Evolutionary conservation across 2,329 filamentous ascomycete species (phyloP).

Genomic region (Aspergillus terreus): DNA sequence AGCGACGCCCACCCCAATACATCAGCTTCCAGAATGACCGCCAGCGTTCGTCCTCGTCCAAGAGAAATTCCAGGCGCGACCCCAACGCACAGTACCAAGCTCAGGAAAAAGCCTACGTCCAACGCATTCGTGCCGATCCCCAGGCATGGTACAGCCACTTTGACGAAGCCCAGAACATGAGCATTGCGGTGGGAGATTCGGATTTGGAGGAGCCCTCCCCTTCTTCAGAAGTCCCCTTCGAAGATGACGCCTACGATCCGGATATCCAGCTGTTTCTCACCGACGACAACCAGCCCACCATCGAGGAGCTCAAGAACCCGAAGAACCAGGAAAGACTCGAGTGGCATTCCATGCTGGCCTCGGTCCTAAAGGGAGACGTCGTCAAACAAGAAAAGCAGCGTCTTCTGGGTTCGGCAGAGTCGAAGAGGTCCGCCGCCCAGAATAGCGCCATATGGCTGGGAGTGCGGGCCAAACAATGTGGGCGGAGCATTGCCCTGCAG

Average conservation of each 20-base stretch:
- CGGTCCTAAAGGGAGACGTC: constrained; percentile 92
- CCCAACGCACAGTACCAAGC: constrained; percentile 72
- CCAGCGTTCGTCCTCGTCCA: constrained; percentile 55
- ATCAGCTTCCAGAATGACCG: constrained; percentile 46
- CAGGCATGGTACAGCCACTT: constrained; percentile 65
- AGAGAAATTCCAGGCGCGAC: constrained; percentile 55
- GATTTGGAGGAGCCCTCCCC: constrained; percentile 90
- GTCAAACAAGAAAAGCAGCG: constrained; percentile 98
- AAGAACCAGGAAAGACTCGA: constrained; percentile 86
- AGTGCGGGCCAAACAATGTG: constrained; percentile 77
- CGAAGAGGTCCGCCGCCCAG: constrained; percentile 66
- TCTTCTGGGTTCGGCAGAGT: constrained; percentile 74
- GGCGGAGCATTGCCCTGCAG: constrained; percentile 78
- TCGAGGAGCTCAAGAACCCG: constrained; percentile 85
- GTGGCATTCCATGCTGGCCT: constrained; percentile 97
- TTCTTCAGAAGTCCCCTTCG: constrained; percentile 75
- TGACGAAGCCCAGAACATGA: constrained; percentile 63
- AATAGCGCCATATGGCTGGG: constrained; percentile 81
- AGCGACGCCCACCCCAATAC: constrained; percentile 52
- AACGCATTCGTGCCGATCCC: constrained; percentile 79
- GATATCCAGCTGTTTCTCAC: constrained; percentile 91
- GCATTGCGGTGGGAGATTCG: constrained; percentile 68
- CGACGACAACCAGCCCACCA: constrained; percentile 80
- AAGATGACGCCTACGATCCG: constrained; percentile 80
- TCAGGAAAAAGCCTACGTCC: constrained; percentile 92